phyloP scores from a whole-genome alignment of 2,329 filamentous ascomycete species.

The Fusarium irregulare region DNA sequence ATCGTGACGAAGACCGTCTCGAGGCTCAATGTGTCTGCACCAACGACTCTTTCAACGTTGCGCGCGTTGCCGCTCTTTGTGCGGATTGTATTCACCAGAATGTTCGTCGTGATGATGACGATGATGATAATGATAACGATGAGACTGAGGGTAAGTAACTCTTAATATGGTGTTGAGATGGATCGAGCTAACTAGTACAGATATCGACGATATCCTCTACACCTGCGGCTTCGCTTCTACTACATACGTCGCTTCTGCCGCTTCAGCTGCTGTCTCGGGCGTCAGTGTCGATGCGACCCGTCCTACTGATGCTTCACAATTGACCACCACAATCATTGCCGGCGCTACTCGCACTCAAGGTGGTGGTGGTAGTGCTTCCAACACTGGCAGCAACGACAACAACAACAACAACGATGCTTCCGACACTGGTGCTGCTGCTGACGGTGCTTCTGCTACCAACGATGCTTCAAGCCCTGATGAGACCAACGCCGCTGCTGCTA shows the following conservation, averaged over 20 bases:
- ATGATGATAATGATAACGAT: slow-evolving; percentile 36
- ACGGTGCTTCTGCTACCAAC: slow-evolving; percentile 16
- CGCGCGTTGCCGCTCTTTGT: slow-evolving; percentile 51
- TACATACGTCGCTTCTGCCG: slow-evolving; percentile 46
- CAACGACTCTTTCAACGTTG: slow-evolving; percentile 56
- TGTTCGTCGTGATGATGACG: slow-evolving; percentile 29
- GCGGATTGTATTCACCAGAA: slow-evolving; percentile 54
- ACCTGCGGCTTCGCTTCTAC: slow-evolving; percentile 51
- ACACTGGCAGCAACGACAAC: slow-evolving; percentile 4
- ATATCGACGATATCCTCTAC: slow-evolving; percentile 51
- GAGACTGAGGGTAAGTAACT: slow-evolving; percentile 40
- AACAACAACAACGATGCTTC: slow-evolving; percentile 5
- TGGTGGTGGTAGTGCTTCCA: slow-evolving; percentile 16
- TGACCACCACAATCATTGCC: slow-evolving; percentile 51
- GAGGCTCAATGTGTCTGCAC: slow-evolving; percentile 56
- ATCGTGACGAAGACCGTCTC: slow-evolving; percentile 52
- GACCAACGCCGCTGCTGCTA: slow-evolving; percentile 34
- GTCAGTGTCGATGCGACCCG: slow-evolving; percentile 49
- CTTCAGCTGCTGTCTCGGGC: slow-evolving; percentile 43
- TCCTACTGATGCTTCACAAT: slow-evolving; percentile 49
- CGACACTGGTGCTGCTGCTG: slow-evolving; percentile 8
- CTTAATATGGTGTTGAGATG: rapidly evolving
- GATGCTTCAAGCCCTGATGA: slow-evolving; percentile 21
- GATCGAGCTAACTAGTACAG: slow-evolving; percentile 31
- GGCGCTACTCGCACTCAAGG: slow-evolving; percentile 27